A percentile compares a stretch with the other conserved stretches of the same genome.
phyloP scores from a whole-genome alignment of 805 yeast species.

The Saccharomyces paradoxus region DNA sequence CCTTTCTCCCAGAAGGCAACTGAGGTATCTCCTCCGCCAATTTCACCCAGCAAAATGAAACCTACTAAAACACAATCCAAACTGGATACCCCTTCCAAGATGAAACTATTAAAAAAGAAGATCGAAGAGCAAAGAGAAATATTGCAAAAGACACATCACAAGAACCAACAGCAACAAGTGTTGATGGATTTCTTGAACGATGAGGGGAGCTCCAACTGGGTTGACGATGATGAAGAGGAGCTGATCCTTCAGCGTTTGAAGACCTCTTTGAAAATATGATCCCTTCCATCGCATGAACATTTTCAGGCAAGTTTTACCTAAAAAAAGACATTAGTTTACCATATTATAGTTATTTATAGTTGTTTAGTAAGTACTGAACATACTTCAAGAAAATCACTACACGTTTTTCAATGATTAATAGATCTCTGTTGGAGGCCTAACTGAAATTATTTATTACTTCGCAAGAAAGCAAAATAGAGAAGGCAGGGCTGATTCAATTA shows the following conservation, averaged over 20 bases:
- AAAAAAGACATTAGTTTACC: background rate
- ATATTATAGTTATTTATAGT: background rate
- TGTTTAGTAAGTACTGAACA: background rate
- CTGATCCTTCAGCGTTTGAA: slow-evolving; percentile 16
- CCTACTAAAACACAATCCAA: background rate
- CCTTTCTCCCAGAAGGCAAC: background rate
- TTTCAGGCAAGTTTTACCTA: background rate
- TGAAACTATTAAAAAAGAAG: slow-evolving; percentile 20
- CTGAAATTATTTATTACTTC: background rate
- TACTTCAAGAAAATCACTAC: background rate
- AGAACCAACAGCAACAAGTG: slow-evolving; percentile 23
- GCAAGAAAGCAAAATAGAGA: background rate
- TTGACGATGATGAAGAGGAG: slow-evolving; percentile 26
- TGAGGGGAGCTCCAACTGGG: slow-evolving; percentile 23
- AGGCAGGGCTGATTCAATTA: background rate
- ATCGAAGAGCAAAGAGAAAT: slow-evolving; percentile 27
- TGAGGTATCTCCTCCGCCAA: background rate
- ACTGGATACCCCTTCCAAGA: slow-evolving; percentile 5
- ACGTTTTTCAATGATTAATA: background rate
- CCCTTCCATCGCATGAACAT: background rate
- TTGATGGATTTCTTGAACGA: slow-evolving; percentile 24
- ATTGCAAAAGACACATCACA: slow-evolving; percentile 15
- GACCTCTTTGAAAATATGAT: slow-evolving; percentile 8
- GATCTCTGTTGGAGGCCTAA: background rate
- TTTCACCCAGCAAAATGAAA: background rate